phyloP scores from a whole-genome alignment of 116 monocot species.

The Iris pallida region DNA sequence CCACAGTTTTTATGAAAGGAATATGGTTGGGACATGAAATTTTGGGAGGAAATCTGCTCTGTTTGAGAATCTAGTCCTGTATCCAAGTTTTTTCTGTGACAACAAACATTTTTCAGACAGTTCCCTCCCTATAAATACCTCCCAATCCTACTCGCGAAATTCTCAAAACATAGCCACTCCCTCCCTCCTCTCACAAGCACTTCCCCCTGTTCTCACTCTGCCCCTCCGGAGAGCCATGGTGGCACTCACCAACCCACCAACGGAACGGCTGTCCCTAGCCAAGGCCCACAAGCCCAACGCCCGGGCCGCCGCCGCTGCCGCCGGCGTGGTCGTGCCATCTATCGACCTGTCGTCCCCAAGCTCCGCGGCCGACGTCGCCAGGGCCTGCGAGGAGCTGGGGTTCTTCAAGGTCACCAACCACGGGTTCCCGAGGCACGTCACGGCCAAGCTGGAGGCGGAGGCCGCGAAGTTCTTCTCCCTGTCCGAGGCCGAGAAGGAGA shows the following conservation, averaged over 20 bases:
- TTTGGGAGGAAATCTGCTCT: too few relatives aligned
- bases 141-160: too few relatives aligned
- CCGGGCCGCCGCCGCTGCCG: constrained; percentile 5
- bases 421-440: constrained; percentile 24
- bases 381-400: constrained; percentile 54
- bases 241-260: constrained; percentile 23
- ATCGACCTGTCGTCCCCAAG: constrained; percentile 29
- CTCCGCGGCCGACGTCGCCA: constrained; percentile 21
- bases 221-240: constrained; percentile 24
- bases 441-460: constrained; percentile 34
- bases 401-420: constrained; percentile 70
- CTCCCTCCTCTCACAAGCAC: not conserved
- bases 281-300: constrained; percentile 9
- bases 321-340: constrained; percentile 19
- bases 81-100: too few relatives aligned
- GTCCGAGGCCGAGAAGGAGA: constrained; percentile 46
- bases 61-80: too few relatives aligned
- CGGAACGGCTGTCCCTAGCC: constrained; percentile 23
- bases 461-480: constrained; percentile 46
- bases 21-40: too few relatives aligned
- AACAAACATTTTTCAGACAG: too few relatives aligned
- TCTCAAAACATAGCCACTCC: too few relatives aligned
- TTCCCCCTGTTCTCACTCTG: too few relatives aligned
- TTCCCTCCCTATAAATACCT: too few relatives aligned
- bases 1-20: too few relatives aligned